phyloP scores from a whole-genome alignment of 148 eudicot species.

The Chenopodium album region DNA sequence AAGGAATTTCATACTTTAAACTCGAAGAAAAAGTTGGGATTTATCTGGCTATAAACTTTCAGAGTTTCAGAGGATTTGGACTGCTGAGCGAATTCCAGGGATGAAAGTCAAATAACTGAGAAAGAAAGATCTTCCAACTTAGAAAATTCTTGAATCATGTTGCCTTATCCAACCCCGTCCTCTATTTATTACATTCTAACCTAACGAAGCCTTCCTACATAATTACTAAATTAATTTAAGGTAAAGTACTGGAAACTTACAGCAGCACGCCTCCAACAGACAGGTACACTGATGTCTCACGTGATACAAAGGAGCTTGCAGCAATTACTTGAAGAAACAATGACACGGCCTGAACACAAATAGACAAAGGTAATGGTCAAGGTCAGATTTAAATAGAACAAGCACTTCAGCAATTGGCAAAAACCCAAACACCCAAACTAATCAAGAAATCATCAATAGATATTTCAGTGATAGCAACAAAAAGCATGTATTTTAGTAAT shows the following conservation, averaged over 20 bases:
- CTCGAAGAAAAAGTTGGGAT: not conserved
- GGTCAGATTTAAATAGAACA: slow-evolving; percentile 20
- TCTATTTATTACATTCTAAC: not conserved
- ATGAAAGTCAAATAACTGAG: not conserved
- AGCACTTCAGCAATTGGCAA: slow-evolving; percentile 8
- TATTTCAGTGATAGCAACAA: not conserved
- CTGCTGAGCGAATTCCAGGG: not conserved
- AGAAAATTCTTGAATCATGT: not conserved
- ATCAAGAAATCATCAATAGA: not conserved
- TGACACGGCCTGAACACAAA: slow-evolving; percentile 57
- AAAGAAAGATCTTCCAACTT: not conserved
- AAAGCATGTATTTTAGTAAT: too few relatives aligned
- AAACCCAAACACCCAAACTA: not conserved
- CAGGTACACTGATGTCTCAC: slow-evolving; percentile 48
- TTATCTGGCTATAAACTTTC: not conserved
- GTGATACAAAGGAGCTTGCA: slow-evolving; percentile 50
- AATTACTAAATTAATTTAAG: not conserved
- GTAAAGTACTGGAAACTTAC: slow-evolving; percentile 47
- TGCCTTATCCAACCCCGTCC: not conserved
- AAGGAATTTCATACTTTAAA: not conserved
- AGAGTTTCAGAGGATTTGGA: too few relatives aligned
- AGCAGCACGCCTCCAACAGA: slow-evolving; percentile 79
- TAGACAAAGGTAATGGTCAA: slow-evolving; percentile 15
- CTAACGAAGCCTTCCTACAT: not conserved
- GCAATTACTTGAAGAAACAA: slow-evolving; percentile 62